These are phyloP conservation scores for Naganishia friedmannii DNA, from an alignment of 768 basidiomycete genomes.

Conservation along the genomic window DNA sequence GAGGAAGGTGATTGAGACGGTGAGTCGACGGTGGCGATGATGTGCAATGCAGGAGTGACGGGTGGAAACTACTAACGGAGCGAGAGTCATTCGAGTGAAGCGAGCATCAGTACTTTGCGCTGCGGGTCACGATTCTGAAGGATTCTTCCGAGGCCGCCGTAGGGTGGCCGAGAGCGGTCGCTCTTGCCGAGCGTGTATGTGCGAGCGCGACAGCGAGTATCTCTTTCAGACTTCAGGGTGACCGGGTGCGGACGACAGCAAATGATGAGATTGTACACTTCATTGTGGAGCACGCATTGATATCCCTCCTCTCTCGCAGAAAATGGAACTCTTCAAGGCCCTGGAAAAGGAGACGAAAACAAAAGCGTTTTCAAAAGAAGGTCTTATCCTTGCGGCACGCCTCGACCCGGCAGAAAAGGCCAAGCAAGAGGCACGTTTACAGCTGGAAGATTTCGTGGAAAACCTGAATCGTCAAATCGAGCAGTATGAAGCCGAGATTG, in stretches of 20 bases:
- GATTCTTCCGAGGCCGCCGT: background rate
- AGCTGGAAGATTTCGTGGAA: slow-evolving; percentile 85
- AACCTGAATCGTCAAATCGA: slow-evolving; percentile 91
- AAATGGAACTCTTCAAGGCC: slow-evolving; percentile 99
- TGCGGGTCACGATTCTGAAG: background rate
- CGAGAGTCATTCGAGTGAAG: slow-evolving; percentile 5
- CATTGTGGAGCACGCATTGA: no score
- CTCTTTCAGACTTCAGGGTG: no score
- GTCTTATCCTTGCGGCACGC: slow-evolving; percentile 85
- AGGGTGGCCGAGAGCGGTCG: background rate
- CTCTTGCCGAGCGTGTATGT: background rate
- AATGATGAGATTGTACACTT: no score
- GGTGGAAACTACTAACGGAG: background rate
- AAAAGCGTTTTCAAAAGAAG: slow-evolving; percentile 98
- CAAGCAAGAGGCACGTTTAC: slow-evolving; percentile 77
- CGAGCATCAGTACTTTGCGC: background rate
- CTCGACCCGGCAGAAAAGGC: slow-evolving; percentile 97
- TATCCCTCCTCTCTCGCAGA: slow-evolving; percentile 58
- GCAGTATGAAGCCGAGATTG: slow-evolving; percentile 89
- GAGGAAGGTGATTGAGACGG: slow-evolving; percentile 93
- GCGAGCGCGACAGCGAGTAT: no score
- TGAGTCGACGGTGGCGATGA: slow-evolving; percentile 56
- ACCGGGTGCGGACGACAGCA: no score
- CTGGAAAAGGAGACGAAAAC: slow-evolving; percentile 99
- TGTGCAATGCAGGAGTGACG: background rate